Evolutionary conservation across 164 flowering plant species (phyloP), one percentile per base, ranked within the genome.

Genomic region (Akebia trifoliata): DNA sequence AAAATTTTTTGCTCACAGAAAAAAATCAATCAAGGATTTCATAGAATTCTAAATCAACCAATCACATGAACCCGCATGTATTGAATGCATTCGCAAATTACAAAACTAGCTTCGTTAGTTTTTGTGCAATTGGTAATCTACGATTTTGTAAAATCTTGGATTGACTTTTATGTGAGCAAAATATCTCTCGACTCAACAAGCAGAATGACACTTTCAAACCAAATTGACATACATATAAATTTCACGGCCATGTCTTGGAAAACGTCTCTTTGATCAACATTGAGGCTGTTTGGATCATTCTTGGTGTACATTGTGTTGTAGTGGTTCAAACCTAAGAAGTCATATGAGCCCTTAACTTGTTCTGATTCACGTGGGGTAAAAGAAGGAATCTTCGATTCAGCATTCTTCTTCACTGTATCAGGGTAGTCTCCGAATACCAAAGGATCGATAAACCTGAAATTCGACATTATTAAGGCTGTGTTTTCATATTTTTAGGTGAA

Each of bases 281-380:
- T 57, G 49, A 70, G 57, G 21, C 56, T 37, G 30, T 54, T 31
- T 22, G 80, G 29, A n/a, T 71, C 50, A 48, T 82, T 77, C 54
- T 64, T 65, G 49, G 74, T 39, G 22, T 29, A 14, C n/a, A 48
- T 0, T 18, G 72, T 28, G 3, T 0, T 6, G 56, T 84, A 84
- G 47, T 84, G 77, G 25, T 76, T 84, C 40, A 86, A 0, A 25
- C 93, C 89, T 21, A 84, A 40, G 34, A 81, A 81, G 61, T 82
- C 87, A 36, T 53, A 66, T 28, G 90, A 78, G 34, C 82, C 80
- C 69, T 75, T 80, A 1, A 84, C 50, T 56, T n/a, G 65, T 50
- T 68, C 24, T 1, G 84, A 69, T 64, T 80, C 78, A 1, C 26
- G 3, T 15, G 49, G 30, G 2, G 81, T 78, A 67, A 85, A 78